These are phyloP conservation scores for Pythium rishiriense DNA, from an alignment of 352 stramenopile species.

Conservation along the genomic window DNA sequence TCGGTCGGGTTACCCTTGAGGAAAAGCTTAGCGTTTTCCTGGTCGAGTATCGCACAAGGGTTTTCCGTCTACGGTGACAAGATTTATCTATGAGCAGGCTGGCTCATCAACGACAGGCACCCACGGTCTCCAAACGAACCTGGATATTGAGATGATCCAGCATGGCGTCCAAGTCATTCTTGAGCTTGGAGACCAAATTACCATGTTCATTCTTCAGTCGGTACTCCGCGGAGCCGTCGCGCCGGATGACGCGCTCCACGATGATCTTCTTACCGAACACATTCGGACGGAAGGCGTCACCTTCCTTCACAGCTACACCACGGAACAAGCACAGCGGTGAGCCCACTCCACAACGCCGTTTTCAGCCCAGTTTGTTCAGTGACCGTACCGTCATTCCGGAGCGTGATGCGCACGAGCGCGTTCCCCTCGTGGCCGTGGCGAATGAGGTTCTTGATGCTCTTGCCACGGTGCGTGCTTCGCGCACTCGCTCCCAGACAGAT, in stretches of 20 bases:
- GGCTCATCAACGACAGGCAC: not conserved
- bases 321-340: not conserved
- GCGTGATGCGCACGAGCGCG: constrained; percentile 91
- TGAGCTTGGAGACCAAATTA: constrained; percentile 77
- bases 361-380: not conserved
- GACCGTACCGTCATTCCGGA: constrained; percentile 83
- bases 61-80: constrained; percentile 91
- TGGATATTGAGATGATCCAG: constrained; percentile 93
- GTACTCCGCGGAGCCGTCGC: constrained; percentile 77
- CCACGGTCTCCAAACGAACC: constrained; percentile 16
- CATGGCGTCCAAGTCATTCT: constrained; percentile 92
- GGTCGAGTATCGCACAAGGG: constrained; percentile 95
- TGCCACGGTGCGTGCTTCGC: constrained; percentile 91
- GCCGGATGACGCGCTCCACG: constrained; percentile 91
- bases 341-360: not conserved
- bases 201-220: constrained; percentile 63
- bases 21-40: constrained; percentile 98
- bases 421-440: constrained; percentile 87
- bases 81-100: not conserved
- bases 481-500: constrained; percentile 95
- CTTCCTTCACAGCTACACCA: constrained; percentile 42
- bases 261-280: constrained; percentile 93
- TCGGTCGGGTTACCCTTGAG: constrained; percentile 92
- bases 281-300: constrained; percentile 90
- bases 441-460: constrained; percentile 96